phyloP scores from a whole-genome alignment of 108 stramenopile species.

The Craspedostauros australis region DNA sequence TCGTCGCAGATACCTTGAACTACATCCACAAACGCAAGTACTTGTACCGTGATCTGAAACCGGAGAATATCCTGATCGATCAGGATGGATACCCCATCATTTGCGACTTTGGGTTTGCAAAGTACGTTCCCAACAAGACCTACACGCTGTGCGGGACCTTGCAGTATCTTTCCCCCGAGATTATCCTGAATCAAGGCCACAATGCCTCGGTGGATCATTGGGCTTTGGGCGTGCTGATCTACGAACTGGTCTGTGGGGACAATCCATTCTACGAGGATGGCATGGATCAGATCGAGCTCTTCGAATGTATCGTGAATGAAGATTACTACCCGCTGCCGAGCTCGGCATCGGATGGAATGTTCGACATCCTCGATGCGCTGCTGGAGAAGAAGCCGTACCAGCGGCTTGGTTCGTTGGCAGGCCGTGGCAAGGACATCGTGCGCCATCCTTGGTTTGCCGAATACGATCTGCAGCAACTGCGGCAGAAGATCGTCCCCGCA shows the following conservation, averaged over 20 bases:
- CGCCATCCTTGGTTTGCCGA: constrained; percentile 57
- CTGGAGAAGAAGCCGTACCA: constrained; percentile 43
- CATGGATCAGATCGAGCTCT: constrained; percentile 75
- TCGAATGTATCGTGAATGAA: constrained; percentile 69
- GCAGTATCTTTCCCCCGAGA: constrained; percentile 87
- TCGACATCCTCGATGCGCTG: constrained; percentile 45
- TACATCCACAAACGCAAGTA: constrained; percentile 62
- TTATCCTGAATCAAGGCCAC: constrained; percentile 87
- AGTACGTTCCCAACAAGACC: constrained; percentile 54
- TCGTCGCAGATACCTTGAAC: constrained; percentile 30
- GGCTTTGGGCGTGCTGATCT: constrained; percentile 87
- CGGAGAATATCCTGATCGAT: constrained; percentile 43
- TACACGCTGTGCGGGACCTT: constrained; percentile 95
- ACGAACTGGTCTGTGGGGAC: constrained; percentile 78
- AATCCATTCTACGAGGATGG: constrained; percentile 51
- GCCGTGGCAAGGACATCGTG: constrained; percentile 50
- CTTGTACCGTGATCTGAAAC: constrained; percentile 85
- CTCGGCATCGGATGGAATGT: constrained; percentile 22
- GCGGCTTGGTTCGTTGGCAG: constrained; percentile 52
- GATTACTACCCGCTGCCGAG: constrained; percentile 18
- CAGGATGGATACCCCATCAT: constrained; percentile 84
- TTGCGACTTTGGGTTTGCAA: constrained; percentile 81
- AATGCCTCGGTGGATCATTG: constrained; percentile 88
- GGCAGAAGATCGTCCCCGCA: constrained; percentile 49
- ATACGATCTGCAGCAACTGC: constrained; percentile 54